These are phyloP conservation scores for Ustilago hordei DNA, from an alignment of 1,284 basidiomycete species.

Conservation along the genomic window DNA sequence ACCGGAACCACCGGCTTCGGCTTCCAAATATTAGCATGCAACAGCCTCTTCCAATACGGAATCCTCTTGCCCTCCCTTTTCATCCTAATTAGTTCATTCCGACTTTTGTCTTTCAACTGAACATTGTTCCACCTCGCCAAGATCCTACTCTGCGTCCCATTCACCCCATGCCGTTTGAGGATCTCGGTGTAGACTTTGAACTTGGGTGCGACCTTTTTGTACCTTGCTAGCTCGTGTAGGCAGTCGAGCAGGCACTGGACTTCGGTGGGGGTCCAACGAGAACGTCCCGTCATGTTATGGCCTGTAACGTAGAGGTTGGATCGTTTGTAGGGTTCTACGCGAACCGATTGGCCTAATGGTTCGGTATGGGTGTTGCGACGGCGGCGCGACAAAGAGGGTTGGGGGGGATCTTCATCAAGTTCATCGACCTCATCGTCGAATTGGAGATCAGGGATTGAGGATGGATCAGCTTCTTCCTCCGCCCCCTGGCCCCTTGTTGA, in stretches of 20 bases:
- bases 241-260: constrained; percentile 26
- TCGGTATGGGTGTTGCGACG: constrained; percentile 18
- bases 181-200: constrained; percentile 49
- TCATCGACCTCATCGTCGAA: constrained; percentile 35
- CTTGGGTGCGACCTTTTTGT: constrained; percentile 42
- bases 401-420: constrained; percentile 18
- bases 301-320: constrained; percentile 54
- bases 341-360: constrained; percentile 27
- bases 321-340: constrained; percentile 44
- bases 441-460: background rate
- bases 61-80: constrained; percentile 38
- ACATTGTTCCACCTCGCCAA: constrained; percentile 58
- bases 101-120: constrained; percentile 61
- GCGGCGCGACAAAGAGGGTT: background rate
- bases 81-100: constrained; percentile 58
- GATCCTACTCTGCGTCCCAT: constrained; percentile 22
- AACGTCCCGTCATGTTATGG: constrained; percentile 51
- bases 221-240: constrained; percentile 39
- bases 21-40: constrained; percentile 51
- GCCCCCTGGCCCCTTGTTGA: background rate
- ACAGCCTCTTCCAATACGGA: constrained; percentile 52
- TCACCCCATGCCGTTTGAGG: constrained; percentile 41
- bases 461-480: constrained; percentile 24
- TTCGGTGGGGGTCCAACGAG: constrained; percentile 45
- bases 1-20: constrained; percentile 6